Conservation (phyloP, 306 rosid genomes). For the Medicago lupulina region DNA sequence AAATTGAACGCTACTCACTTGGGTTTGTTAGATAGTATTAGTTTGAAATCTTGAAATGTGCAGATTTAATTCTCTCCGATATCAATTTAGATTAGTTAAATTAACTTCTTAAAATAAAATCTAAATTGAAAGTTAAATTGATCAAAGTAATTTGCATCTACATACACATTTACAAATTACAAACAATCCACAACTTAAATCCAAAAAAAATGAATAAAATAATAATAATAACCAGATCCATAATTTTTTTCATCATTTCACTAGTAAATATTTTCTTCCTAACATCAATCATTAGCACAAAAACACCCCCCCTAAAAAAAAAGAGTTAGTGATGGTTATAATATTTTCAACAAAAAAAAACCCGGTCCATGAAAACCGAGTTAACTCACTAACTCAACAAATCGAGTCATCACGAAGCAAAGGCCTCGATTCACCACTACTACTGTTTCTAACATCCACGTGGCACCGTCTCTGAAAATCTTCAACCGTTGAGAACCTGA, state of each 20-base stretch:
- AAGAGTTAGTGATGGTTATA: conserved; percentile 19
- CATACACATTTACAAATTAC: neutral
- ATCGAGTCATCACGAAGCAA: conserved; percentile 65
- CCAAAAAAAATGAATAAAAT: neutral
- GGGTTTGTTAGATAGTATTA: too few relatives aligned
- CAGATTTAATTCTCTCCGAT: too few relatives aligned
- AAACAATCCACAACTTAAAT: conserved; percentile 2
- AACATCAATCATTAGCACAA: conserved; percentile 23
- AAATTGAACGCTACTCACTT: neutral
- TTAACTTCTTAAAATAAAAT: neutral
- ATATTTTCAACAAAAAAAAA: neutral
- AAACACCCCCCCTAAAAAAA: neutral
- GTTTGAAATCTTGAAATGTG: too few relatives aligned
- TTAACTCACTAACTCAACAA: conserved; percentile 30
- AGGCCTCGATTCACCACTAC: conserved; percentile 65
- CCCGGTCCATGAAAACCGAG: conserved; percentile 4
- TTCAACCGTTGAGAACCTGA: conserved; percentile 42
- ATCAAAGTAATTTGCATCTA: conserved; percentile 30
- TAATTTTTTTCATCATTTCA: neutral
- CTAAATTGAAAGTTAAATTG: neutral
- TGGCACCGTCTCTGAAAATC: conserved; percentile 68
- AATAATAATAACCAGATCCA: conserved; percentile 31
- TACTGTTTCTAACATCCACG: conserved; percentile 51
- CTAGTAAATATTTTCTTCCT: conserved; percentile 4
- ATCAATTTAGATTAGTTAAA: too few relatives aligned